Evolutionary conservation across 2,329 filamentous ascomycete species (phyloP).

Genomic region (Penicillium occitanis): DNA sequence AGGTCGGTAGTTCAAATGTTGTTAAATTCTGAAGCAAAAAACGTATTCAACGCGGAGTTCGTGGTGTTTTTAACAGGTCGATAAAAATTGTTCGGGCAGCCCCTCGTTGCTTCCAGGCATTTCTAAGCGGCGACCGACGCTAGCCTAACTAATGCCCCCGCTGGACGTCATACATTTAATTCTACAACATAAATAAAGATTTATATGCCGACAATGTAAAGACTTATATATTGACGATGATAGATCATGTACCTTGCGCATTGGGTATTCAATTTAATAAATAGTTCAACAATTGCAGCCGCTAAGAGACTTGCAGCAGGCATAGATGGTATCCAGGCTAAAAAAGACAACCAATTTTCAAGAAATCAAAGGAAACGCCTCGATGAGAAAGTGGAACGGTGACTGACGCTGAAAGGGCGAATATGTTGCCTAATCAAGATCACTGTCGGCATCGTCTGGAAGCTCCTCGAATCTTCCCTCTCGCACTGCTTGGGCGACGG

Average conservation of each 20-base stretch:
- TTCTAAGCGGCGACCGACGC: constrained; percentile 9
- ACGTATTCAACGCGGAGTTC: background rate
- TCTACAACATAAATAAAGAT: background rate
- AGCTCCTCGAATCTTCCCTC: constrained; percentile 72
- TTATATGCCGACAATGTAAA: background rate
- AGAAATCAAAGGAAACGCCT: background rate
- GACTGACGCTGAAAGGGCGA: background rate
- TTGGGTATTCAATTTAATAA: background rate
- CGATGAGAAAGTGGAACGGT: background rate
- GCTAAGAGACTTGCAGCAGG: background rate
- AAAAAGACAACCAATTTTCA: background rate
- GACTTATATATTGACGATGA: background rate
- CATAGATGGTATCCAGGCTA: background rate
- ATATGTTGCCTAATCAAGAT: constrained; percentile 25
- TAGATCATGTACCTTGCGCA: background rate
- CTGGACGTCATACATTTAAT: constrained; percentile 16
- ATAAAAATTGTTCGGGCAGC: constrained; percentile 8
- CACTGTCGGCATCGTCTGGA: constrained; percentile 52
- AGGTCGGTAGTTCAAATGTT: background rate
- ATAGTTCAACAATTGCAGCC: background rate
- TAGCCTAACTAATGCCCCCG: background rate
- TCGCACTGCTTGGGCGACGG: constrained; percentile 67
- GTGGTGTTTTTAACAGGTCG: background rate
- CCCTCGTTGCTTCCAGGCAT: constrained; percentile 2
- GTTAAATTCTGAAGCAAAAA: background rate